Conservation (phyloP, 805 yeast genomes). For the Saturnispora gosingensis region DNA sequence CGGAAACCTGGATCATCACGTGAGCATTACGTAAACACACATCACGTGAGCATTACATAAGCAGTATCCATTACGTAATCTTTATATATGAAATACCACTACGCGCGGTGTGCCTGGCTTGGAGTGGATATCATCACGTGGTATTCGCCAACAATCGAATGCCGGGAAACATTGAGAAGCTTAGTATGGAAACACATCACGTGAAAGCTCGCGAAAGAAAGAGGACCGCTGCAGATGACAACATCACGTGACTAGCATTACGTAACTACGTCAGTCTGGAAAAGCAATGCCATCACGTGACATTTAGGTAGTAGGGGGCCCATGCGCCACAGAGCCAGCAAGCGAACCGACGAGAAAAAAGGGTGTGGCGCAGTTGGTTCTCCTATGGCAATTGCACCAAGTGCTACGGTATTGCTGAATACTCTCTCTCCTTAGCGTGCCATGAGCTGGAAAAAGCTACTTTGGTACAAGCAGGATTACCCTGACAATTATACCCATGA, state of each 20-base stretch:
- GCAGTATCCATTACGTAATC: neutral
- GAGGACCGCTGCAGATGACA: neutral
- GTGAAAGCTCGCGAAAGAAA: neutral
- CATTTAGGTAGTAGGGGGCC: no score
- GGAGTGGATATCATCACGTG: neutral
- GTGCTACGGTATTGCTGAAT: no score
- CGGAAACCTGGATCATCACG: no score
- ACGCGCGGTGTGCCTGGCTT: no score
- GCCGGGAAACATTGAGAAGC: neutral
- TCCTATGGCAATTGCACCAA: no score
- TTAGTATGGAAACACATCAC: neutral
- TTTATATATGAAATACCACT: no score
- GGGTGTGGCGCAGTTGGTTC: neutral
- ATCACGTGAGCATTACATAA: neutral
- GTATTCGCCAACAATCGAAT: neutral
- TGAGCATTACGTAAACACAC: no score
- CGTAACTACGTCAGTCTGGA: no score
- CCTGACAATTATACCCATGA: constrained; percentile 88
- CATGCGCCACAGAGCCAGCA: no score
- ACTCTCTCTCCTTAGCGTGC: neutral
- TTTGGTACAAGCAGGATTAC: constrained; percentile 77
- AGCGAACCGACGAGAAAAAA: no score
- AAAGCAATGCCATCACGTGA: neutral
- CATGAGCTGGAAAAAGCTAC: constrained; percentile 62
- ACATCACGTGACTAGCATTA: no score